Percentiles rank a stretch among this genome's conserved stretches.
These are phyloP conservation scores for Plasmodium gonderi DNA, from an alignment of 169 alveolate genomes.

Conservation along the genomic window DNA sequence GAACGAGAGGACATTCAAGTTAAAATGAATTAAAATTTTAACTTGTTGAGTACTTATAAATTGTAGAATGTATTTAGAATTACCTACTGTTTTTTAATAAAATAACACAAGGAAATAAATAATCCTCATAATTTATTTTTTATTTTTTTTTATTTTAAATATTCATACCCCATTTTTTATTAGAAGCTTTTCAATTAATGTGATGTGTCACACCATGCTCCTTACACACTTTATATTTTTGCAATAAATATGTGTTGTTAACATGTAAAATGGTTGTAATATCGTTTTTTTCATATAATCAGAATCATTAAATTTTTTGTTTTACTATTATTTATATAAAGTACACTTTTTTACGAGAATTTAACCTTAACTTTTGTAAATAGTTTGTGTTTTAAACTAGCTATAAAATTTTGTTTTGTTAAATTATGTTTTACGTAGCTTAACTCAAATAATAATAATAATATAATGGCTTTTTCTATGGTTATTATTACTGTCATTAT, in stretches of 20 bases:
- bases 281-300: neutral
- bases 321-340: neutral
- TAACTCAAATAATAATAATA: neutral
- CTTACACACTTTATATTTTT: neutral
- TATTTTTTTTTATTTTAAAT: neutral
- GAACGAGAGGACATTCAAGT: neutral
- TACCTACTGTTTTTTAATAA: neutral
- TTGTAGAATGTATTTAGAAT: neutral
- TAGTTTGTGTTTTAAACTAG: neutral
- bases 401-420: neutral
- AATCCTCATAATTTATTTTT: neutral
- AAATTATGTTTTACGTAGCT: neutral
- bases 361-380: neutral
- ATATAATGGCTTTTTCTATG: neutral
- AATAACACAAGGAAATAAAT: neutral
- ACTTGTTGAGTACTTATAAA: no score
- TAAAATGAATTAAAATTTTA: no score
- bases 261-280: neutral
- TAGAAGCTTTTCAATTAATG: neutral
- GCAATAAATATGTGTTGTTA: neutral
- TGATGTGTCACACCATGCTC: neutral
- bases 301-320: neutral
- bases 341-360: neutral
- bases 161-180: no score
- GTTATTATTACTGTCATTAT: neutral